These are phyloP conservation scores for Cryptococcus sp. DNA, from an alignment of 1,284 basidiomycete species.

Conservation along the genomic window DNA sequence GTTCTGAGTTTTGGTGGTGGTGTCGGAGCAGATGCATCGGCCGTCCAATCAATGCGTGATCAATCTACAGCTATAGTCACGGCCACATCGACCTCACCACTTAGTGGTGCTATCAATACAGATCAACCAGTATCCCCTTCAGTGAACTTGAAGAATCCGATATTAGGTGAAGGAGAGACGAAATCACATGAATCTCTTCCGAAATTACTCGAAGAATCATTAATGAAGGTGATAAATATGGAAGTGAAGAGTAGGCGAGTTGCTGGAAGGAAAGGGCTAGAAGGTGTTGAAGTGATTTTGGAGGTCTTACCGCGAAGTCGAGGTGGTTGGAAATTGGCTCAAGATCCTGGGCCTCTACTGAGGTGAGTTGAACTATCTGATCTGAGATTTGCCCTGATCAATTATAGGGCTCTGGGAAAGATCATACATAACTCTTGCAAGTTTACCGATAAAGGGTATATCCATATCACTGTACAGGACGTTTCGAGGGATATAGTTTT, in stretches of 20 bases:
- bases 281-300: constrained; percentile 35
- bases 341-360: constrained; percentile 22
- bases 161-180: background rate
- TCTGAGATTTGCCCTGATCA: background rate
- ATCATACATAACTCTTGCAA: constrained; percentile 35
- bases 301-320: constrained; percentile 33
- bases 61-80: too few species aligned
- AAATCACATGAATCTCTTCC: background rate
- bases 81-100: background rate
- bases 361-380: constrained; percentile 7
- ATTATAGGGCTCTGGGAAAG: constrained; percentile 21
- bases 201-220: constrained; percentile 21
- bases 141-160: background rate
- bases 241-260: constrained; percentile 26
- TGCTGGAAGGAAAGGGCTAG: constrained; percentile 18
- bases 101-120: background rate
- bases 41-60: background rate
- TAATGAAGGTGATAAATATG: constrained; percentile 22
- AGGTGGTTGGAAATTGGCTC: constrained; percentile 24
- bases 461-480: constrained; percentile 36
- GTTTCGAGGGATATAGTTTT: constrained; percentile 26
- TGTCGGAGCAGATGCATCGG: background rate
- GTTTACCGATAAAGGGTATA: constrained; percentile 32
- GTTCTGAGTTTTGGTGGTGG: background rate
- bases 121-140: background rate